Conservation (phyloP, 2,329 filamentous ascomycete genomes). For the Penicillium brevicompactum region DNA sequence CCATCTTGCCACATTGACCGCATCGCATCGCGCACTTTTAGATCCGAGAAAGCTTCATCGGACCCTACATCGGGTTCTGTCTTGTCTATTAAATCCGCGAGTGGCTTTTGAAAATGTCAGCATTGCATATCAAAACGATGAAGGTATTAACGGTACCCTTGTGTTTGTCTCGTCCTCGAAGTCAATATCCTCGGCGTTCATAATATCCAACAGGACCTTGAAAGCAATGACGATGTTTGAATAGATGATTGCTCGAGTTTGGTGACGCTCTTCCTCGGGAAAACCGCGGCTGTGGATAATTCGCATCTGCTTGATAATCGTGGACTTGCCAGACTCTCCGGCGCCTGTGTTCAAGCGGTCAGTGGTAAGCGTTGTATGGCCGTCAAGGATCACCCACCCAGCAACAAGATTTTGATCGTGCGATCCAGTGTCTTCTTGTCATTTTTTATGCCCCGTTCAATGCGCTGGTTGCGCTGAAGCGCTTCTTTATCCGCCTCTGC, state of each 20-base stretch:
- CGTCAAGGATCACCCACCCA: conserved; percentile 63
- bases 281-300: conserved; percentile 95
- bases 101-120: conserved; percentile 57
- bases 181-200: conserved; percentile 78
- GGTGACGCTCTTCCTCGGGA: conserved; percentile 82
- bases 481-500: conserved; percentile 46
- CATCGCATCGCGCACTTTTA: conserved; percentile 69
- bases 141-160: conserved; percentile 60
- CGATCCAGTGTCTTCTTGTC: conserved; percentile 85
- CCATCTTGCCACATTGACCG: conserved; percentile 80
- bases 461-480: conserved; percentile 59
- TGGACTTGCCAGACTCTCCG: conserved; percentile 94
- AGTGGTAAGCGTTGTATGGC: conserved; percentile 14
- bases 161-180: conserved; percentile 76
- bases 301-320: conserved; percentile 98
- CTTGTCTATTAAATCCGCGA: conserved; percentile 74
- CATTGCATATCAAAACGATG: not conserved
- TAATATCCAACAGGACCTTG: conserved; percentile 85
- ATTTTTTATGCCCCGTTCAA: conserved; percentile 80
- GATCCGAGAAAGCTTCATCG: conserved; percentile 73
- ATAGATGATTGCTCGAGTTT: conserved; percentile 95
- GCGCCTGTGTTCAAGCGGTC: conserved; percentile 65
- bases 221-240: conserved; percentile 92
- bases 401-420: conserved; percentile 89
- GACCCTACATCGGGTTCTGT: conserved; percentile 77